phyloP scores from a whole-genome alignment of 495 filamentous ascomycete genomes.

The Hypoxylon crocopeplum region DNA sequence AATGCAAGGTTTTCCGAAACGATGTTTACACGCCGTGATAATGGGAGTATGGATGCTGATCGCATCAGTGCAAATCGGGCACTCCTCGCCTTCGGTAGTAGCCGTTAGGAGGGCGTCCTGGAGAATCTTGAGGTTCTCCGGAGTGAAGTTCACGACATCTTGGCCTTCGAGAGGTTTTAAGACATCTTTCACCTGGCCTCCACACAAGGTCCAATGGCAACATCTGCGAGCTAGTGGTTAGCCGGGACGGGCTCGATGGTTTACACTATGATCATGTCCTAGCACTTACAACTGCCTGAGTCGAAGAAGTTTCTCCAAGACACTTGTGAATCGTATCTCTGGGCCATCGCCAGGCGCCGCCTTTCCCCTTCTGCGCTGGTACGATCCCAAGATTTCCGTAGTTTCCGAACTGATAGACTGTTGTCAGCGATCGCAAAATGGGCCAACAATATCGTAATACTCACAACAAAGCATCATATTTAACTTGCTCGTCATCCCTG shows the following conservation, averaged over 20 bases:
- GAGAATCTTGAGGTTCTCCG: conserved; percentile 74
- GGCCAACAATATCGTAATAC: conserved; percentile 16
- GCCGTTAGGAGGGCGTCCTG: conserved; percentile 79
- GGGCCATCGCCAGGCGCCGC: not conserved
- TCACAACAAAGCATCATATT: conserved; percentile 78
- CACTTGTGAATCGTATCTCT: conserved; percentile 64
- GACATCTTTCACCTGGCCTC: conserved; percentile 73
- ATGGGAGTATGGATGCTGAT: conserved; percentile 75
- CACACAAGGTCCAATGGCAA: conserved; percentile 86
- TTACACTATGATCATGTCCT: not conserved
- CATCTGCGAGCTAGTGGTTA: conserved; percentile 54
- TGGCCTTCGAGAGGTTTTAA: conserved; percentile 69
- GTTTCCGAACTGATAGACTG: conserved; percentile 67
- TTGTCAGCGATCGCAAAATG: conserved; percentile 23
- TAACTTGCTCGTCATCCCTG: conserved; percentile 74
- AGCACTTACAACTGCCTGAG: conserved; percentile 70
- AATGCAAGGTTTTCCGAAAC: conserved; percentile 80
- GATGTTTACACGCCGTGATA: conserved; percentile 88
- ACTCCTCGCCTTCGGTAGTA: conserved; percentile 84
- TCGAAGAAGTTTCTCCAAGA: conserved; percentile 84
- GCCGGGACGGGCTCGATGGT: not conserved
- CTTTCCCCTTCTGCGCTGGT: conserved; percentile 53
- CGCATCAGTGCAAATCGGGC: conserved; percentile 80
- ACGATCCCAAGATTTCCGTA: conserved; percentile 69
- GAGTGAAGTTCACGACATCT: conserved; percentile 72